These are phyloP conservation scores for Neohortaea acidophila DNA, from an alignment of 495 filamentous ascomycete genomes.

Conservation along the genomic window DNA sequence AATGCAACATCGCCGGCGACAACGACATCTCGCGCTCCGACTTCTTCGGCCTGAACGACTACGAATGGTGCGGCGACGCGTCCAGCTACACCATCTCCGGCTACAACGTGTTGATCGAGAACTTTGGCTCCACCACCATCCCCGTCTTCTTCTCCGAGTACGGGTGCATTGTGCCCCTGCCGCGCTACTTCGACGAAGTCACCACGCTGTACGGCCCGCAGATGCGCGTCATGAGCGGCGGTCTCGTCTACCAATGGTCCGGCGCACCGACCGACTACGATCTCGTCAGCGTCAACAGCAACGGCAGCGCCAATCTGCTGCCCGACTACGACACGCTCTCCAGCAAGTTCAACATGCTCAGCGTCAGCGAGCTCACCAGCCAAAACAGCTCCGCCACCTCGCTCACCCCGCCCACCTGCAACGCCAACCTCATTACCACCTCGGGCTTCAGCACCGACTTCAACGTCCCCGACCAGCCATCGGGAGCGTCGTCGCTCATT, in stretches of 20 bases:
- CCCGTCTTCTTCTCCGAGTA: constrained; percentile 96
- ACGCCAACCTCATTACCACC: constrained; percentile 43
- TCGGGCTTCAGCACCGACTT: constrained; percentile 58
- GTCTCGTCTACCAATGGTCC: constrained; percentile 77
- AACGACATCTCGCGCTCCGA: constrained; percentile 48
- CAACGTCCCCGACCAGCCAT: constrained; percentile 46
- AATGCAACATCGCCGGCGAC: constrained; percentile 45
- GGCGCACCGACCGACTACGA: constrained; percentile 62
- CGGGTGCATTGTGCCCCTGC: constrained; percentile 71
- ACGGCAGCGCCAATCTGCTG: constrained; percentile 47
- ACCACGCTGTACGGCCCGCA: constrained; percentile 59
- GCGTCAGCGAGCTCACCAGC: constrained; percentile 47
- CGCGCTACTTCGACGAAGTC: constrained; percentile 75
- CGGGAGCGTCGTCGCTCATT: constrained; percentile 40
- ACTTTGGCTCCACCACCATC: constrained; percentile 57
- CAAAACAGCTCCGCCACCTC: constrained; percentile 39
- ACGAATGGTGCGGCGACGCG: constrained; percentile 74
- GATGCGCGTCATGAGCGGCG: constrained; percentile 76
- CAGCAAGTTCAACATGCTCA: constrained; percentile 55
- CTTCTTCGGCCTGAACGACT: constrained; percentile 88
- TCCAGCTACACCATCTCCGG: constrained; percentile 52
- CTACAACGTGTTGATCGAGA: constrained; percentile 54
- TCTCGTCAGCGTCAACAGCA: constrained; percentile 52
- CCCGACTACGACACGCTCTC: constrained; percentile 64
- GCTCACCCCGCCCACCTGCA: constrained; percentile 43